Conservation (phyloP, 768 basidiomycete species). For the Clitopilus passeckerianus region DNA sequence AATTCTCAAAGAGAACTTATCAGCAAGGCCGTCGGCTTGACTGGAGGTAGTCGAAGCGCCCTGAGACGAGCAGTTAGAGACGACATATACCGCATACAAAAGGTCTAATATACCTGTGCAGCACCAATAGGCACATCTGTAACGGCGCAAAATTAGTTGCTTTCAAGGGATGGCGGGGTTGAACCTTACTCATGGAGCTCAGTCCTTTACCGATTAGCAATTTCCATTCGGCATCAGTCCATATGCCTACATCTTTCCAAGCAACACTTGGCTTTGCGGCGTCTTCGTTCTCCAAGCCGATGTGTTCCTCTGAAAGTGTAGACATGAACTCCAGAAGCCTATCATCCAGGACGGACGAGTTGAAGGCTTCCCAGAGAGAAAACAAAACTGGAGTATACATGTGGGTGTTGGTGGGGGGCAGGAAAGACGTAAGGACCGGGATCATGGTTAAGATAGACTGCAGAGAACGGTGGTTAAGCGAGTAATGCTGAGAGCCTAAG, state of each 20-base stretch:
- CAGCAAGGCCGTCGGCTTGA: constrained; percentile 66
- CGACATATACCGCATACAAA: not conserved
- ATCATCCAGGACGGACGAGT: constrained; percentile 70
- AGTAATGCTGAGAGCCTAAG: not conserved
- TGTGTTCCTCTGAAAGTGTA: constrained; percentile 66
- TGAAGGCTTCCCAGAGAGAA: constrained; percentile 75
- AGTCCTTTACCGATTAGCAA: constrained; percentile 80
- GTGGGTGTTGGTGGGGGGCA: constrained; percentile 62
- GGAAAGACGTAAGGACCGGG: constrained; percentile 72
- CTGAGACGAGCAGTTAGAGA: constrained; percentile 23
- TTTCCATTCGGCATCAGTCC: constrained; percentile 80
- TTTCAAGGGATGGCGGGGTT: not conserved
- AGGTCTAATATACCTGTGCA: constrained; percentile 41
- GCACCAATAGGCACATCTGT: constrained; percentile 71
- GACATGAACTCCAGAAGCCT: constrained; percentile 69
- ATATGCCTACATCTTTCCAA: constrained; percentile 88
- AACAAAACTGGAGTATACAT: constrained; percentile 71
- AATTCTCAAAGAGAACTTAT: constrained; percentile 51
- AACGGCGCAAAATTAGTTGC: constrained; percentile 1
- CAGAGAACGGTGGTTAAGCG: not conserved
- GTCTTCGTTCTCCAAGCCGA: constrained; percentile 49
- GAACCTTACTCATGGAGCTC: constrained; percentile 66
- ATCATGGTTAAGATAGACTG: constrained; percentile 69
- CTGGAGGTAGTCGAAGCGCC: constrained; percentile 58
- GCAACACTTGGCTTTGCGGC: constrained; percentile 52